phyloP scores from a whole-genome alignment of 164 flowering plant species.

The Echeveria elegans region DNA sequence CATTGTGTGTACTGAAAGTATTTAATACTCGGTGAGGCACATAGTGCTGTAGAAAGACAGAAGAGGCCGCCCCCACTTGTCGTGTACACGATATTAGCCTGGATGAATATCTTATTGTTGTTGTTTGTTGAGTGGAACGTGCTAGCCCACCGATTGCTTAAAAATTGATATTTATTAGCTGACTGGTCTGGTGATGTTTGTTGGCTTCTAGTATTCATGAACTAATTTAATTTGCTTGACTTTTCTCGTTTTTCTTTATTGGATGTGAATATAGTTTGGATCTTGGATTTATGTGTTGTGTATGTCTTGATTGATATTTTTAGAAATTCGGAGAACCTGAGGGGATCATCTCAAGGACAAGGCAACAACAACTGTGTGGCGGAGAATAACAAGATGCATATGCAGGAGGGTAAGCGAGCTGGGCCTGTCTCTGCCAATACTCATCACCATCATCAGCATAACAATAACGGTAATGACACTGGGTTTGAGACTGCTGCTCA shows the following conservation, averaged over 20 bases:
- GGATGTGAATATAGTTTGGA: background rate
- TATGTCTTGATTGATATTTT: background rate
- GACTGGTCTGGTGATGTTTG: background rate
- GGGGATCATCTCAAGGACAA: slow-evolving; percentile 29
- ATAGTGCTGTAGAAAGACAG: background rate
- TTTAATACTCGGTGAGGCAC: background rate
- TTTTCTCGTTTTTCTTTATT: background rate
- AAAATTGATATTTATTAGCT: background rate
- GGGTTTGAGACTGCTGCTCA: slow-evolving; percentile 57
- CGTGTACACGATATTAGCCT: background rate
- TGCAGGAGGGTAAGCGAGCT: background rate
- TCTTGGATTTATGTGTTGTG: background rate
- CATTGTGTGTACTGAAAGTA: background rate
- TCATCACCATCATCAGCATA: slow-evolving; percentile 16
- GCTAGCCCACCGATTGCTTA: background rate
- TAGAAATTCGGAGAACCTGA: slow-evolving; percentile 67
- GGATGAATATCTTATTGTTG: background rate
- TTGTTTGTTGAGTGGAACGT: background rate
- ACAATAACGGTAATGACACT: slow-evolving; percentile 6
- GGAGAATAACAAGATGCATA: slow-evolving; percentile 19
- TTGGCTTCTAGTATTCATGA: background rate
- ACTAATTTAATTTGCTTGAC: background rate
- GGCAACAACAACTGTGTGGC: slow-evolving; percentile 9
- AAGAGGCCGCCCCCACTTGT: background rate
- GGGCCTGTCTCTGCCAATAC: slow-evolving; percentile 11